Evolutionary conservation across 1,284 basidiomycete genomes (phyloP), one percentile per base, ranked within the genome.

Genomic region (Rhodotorula sp.): DNA sequence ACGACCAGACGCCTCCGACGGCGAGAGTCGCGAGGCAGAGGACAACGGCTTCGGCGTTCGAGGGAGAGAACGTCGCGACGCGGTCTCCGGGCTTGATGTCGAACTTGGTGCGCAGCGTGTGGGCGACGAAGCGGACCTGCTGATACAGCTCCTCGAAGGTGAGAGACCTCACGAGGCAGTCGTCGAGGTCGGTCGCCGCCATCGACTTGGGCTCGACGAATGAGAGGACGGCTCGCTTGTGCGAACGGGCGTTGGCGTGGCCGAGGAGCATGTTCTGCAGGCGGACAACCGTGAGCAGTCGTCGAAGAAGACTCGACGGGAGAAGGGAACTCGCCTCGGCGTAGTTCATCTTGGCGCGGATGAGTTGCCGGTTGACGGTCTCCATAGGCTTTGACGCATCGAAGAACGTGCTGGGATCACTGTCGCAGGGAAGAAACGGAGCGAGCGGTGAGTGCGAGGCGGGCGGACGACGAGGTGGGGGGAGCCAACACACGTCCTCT

Each of bases 1-100:
- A 89, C 60, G 89, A 87, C 89, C 89, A 91, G 28, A 91, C 87
- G n/a, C 78, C 80, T 76, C 86, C 89, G 67, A 91, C 82, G 30
- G 89, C 88, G 47, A 88, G 83, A 20, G 89, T 85, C 1, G 91
- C 89, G 51, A 76, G 65, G 53, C 68, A 74, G 11, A 74, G 65
- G 47, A 74, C 55, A 61, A 76, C 61, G 57, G 70, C 71, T 55
- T 76, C 76, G 26, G 69, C 71, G 64, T 76, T 76, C 40, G 69
- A 73, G 10, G 76, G 72, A 11, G 72, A 69, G 55, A 76, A 76
- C 24, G 76, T 68, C 1, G 64, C 74, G 51, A 76, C 73, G 6
- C 67, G 64, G 52, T 76, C 76, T 15, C 74, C 72, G 11, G 69
- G 69, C 48, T 59, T 47, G 53, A 76, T 54, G 13, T 61, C 66